Conservation (phyloP, 2,329 filamentous ascomycete genomes). For the Stagonosporopsis cucurbitacearum region DNA sequence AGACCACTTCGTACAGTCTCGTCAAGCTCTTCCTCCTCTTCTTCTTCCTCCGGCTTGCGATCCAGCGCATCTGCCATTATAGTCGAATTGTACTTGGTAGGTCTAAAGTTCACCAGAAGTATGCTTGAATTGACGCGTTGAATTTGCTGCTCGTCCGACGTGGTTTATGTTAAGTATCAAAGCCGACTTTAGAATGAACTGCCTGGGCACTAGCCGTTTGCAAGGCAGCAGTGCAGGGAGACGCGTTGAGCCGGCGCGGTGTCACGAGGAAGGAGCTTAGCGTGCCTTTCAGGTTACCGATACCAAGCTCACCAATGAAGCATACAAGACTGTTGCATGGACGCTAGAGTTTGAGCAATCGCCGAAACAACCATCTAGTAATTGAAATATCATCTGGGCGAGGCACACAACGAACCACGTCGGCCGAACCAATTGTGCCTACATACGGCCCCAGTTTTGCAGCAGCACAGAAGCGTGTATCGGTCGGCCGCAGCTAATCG, state of each 20-base stretch:
- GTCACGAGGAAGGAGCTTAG: constrained; percentile 22
- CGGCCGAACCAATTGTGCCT: too few relatives aligned
- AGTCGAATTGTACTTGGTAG: background rate
- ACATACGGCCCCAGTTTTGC: too few relatives aligned
- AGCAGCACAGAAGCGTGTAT: too few relatives aligned
- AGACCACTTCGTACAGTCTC: constrained; percentile 60
- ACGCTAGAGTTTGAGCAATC: too few relatives aligned
- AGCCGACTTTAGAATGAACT: background rate
- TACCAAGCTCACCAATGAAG: too few relatives aligned
- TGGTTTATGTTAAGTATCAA: background rate
- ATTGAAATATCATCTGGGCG: too few relatives aligned
- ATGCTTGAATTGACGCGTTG: background rate
- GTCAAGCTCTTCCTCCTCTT: constrained; percentile 73
- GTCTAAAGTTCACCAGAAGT: background rate
- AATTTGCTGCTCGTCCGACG: too few relatives aligned
- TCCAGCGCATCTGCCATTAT: constrained; percentile 43
- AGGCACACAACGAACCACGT: too few relatives aligned
- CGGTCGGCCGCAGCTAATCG: constrained; percentile 7
- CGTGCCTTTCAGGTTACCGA: too few relatives aligned
- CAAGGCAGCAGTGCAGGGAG: constrained; percentile 32
- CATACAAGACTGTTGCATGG: too few relatives aligned
- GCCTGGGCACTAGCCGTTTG: constrained; percentile 13
- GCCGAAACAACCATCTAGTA: too few relatives aligned
- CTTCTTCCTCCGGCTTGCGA: constrained; percentile 56
- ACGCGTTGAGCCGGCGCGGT: constrained; percentile 34